Evolutionary conservation across 75 land plant genomes (phyloP).

Genomic region (Sequoia sempervirens): DNA sequence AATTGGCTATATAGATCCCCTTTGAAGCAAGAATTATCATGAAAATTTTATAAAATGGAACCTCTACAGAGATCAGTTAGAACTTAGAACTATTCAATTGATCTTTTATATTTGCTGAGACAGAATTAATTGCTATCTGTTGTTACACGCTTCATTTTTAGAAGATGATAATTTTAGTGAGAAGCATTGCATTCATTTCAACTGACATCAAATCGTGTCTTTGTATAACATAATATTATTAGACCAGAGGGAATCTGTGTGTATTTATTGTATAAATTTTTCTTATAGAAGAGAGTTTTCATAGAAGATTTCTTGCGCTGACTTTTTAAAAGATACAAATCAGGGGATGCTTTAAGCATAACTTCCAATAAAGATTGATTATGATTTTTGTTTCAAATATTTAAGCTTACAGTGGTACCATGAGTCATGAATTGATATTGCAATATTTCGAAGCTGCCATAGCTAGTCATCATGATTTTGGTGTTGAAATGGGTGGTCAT

Average conservation of each 20-base stretch:
- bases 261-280: background rate
- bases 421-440: background rate
- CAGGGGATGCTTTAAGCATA: background rate
- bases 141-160: background rate
- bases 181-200: background rate
- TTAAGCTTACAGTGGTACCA: background rate
- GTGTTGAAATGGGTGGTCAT: background rate
- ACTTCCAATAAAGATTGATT: background rate
- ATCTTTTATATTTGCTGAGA: background rate
- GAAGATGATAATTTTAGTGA: background rate
- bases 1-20: background rate
- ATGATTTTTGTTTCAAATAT: background rate
- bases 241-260: background rate
- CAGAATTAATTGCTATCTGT: background rate
- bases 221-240: background rate
- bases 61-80: background rate
- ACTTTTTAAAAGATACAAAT: background rate
- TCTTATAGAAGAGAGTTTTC: background rate
- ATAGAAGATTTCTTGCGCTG: background rate
- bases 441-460: background rate
- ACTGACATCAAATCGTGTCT: background rate
- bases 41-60: background rate
- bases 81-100: background rate
- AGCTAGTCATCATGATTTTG: background rate
- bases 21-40: background rate